Base-by-base conservation (phyloP, 1,139 yeast species). In the Insectozyma bohioensis region DNA sequence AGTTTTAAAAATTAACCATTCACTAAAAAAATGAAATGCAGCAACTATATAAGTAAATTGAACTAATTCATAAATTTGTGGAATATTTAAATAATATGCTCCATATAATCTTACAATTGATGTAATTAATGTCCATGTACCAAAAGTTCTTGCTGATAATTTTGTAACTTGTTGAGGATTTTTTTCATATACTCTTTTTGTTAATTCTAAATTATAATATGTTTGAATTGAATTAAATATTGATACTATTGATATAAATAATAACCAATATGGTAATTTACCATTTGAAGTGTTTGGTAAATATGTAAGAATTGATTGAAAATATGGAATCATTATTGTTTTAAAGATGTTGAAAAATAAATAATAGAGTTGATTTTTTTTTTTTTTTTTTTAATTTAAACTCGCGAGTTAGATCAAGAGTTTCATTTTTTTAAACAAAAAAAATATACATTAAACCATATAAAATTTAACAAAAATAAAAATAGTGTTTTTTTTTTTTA, bases 41-140 rank as follows among this genome's bases (percentile, higher is more conserved):
- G 98, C 98, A 40, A 92, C 78, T 24, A 77, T 60, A 54, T 84
- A 92, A n/a, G 95, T 80, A 60, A 85, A 82, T 51, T 86, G 74
- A 19, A 94, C 83, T 47, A 92, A 68, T 48, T 85, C 80, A 58
- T 78, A 92, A 34, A 88, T 76, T 43, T 80, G 83, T 17, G 79
- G 78, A 48, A 81, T 78, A 11, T 59, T 54, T 42, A 85, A 64
- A 54, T 85, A 68, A 59, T 82, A 83, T 5, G 98, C 95, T 30
- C 95, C 96, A 54, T 85, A 88, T 45, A 82, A 72, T 54, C 98
- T 78, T 31, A 92, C 80, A 26, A 92, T 69, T 2, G 95, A 78
- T 1, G 97, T 82, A 46, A 90, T 73, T 33, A 90, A 67, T 0
- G 98, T 92, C 98, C 98, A 92, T 1, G 98, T 92, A 19, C 98